Evolutionary conservation across 192 early-diverging fungal species (phyloP).

Genomic region (Dimargaris cristalligena): DNA sequence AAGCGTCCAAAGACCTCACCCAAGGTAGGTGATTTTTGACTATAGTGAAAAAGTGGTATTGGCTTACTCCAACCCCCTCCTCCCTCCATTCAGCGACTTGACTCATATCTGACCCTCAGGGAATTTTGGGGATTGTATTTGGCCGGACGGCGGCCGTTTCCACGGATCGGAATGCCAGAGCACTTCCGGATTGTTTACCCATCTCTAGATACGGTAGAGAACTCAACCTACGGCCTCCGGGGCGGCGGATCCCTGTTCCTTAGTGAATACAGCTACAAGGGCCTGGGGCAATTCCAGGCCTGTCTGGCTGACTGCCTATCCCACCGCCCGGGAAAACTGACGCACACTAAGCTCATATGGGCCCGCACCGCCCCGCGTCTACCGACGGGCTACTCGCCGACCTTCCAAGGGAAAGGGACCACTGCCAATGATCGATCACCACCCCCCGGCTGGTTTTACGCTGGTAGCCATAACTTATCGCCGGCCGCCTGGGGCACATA

Average conservation of each 20-base stretch:
- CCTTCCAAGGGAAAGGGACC: too few species aligned
- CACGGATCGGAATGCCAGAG: neutral
- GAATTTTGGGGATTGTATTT: neutral
- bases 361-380: neutral
- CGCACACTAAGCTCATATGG: conserved; percentile 6
- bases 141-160: too few species aligned
- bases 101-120: neutral
- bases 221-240: neutral
- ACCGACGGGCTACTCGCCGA: too few species aligned
- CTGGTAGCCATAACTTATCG: conserved; percentile 11
- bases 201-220: conserved; percentile 3
- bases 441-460: conserved; percentile 6
- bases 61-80: neutral
- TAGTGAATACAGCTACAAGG: neutral
- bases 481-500: conserved; percentile 6
- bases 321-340: neutral
- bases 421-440: neutral
- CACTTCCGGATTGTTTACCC: conserved; percentile 1
- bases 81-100: neutral
- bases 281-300: neutral
- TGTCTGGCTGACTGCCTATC: conserved; percentile 2
- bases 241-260: neutral
- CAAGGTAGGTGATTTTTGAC: neutral
- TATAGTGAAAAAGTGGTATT: neutral
- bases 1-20: neutral